Percentiles rank a stretch among this genome's conserved stretches.
These are phyloP conservation scores for Pelargonium myrrhifolium DNA, from an alignment of 441 rosid species.

Conservation along the genomic window DNA sequence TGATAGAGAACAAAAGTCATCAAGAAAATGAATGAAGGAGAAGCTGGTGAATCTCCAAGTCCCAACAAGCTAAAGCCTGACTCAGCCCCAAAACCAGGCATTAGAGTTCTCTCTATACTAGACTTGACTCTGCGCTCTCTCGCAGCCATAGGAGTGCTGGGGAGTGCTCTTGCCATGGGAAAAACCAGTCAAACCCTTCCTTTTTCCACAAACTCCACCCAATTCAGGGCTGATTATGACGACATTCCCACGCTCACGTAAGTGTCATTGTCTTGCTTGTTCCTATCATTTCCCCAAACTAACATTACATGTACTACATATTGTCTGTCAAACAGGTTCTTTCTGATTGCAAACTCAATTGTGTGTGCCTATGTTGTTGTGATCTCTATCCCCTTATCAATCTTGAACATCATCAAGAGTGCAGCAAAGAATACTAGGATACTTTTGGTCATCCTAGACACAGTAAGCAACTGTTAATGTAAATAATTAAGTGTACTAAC, in stretches of 20 bases:
- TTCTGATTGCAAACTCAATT: constrained; percentile 52
- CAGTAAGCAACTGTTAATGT: too few species aligned
- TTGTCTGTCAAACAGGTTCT: constrained; percentile 55
- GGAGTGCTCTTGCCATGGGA: constrained; percentile 65
- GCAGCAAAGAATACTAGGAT: constrained; percentile 36
- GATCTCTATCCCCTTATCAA: constrained; percentile 52
- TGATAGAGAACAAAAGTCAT: background rate
- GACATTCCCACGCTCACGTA: constrained; percentile 68
- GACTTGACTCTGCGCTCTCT: constrained; percentile 44
- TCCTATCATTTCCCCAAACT: too few species aligned
- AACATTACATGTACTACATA: too few species aligned
- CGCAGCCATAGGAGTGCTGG: constrained; percentile 45
- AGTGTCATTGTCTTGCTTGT: constrained; percentile 8
- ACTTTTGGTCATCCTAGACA: constrained; percentile 43
- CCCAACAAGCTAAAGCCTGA: background rate
- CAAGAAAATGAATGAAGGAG: constrained; percentile 27
- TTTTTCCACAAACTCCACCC: constrained; percentile 37
- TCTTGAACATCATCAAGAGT: constrained; percentile 42
- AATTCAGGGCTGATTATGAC: constrained; percentile 39
- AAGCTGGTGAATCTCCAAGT: constrained; percentile 28
- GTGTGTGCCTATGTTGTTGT: constrained; percentile 51
- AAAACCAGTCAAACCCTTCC: constrained; percentile 51
- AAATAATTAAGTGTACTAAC: too few species aligned
- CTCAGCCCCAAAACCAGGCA: constrained; percentile 22
- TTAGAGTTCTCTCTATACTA: constrained; percentile 31